Evolutionary conservation across 1,139 yeast species (phyloP).

Genomic region (Magnusiomyces paraingens): DNA sequence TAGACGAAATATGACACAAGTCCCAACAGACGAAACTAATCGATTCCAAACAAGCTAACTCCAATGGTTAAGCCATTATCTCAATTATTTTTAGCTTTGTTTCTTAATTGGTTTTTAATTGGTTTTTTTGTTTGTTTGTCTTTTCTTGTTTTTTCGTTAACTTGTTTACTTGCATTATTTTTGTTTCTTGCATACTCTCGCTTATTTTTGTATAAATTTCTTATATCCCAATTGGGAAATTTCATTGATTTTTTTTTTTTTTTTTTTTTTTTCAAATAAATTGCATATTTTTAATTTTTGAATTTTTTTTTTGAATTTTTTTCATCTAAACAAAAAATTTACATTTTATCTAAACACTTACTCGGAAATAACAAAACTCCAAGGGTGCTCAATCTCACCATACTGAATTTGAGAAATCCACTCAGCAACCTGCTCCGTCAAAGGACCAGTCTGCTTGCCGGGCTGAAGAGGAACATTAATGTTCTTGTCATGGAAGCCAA

Average conservation of each 20-base stretch:
- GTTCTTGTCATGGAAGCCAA: conserved; percentile 68
- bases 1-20: conserved; percentile 1
- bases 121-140: no score
- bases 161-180: background rate
- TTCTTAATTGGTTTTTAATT: no score
- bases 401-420: conserved; percentile 91
- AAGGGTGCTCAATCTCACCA: conserved; percentile 60
- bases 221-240: background rate
- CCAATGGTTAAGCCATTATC: background rate
- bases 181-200: background rate
- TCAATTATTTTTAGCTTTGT: background rate
- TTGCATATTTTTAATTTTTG: no score
- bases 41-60: background rate
- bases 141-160: background rate
- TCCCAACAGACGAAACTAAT: background rate
- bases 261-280: background rate
- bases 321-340: background rate
- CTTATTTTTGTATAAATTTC: background rate
- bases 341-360: background rate
- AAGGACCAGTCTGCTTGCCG: conserved; percentile 72
- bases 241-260: background rate
- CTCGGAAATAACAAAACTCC: conserved; percentile 28
- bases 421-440: conserved; percentile 65
- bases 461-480: conserved; percentile 70
- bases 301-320: no score